A percentile compares a stretch with the other conserved stretches of the same genome.
These are phyloP conservation scores for Prunus mira DNA, from an alignment of 306 rosid species.

Conservation along the genomic window DNA sequence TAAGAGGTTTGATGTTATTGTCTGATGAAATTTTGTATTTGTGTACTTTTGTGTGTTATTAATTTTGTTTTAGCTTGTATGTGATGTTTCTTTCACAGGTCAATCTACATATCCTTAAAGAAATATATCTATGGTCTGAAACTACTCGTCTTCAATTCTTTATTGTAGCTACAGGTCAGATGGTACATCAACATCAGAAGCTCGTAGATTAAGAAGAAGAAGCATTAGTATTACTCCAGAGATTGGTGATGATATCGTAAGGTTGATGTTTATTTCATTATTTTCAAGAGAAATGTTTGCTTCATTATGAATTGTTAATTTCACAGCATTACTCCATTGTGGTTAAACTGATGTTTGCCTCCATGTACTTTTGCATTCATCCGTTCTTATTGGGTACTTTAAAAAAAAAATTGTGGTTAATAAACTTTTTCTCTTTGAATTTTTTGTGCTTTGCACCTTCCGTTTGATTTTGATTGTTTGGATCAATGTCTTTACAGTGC, in stretches of 20 bases:
- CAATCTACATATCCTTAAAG: not conserved
- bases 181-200: slow-evolving; percentile 73
- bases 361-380: not conserved
- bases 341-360: not conserved
- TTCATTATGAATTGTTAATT: not conserved
- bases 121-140: not conserved
- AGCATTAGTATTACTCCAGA: slow-evolving; percentile 98
- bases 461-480: not conserved
- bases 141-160: slow-evolving; percentile 23
- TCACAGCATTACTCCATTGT: not conserved
- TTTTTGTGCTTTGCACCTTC: not conserved
- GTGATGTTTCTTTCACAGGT: not conserved
- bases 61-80: not conserved
- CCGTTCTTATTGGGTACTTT: not conserved
- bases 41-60: not conserved
- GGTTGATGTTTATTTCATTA: slow-evolving; percentile 54
- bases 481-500: no score
- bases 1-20: not conserved
- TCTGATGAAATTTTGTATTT: slow-evolving; percentile 6
- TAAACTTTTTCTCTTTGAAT: not conserved
- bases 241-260: slow-evolving; percentile 98
- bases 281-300: slow-evolving; percentile 6
- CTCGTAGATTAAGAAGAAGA: slow-evolving; percentile 88
- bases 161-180: slow-evolving; percentile 68
- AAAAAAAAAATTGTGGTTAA: not conserved